Base-by-base conservation (phyloP, 2,329 filamentous ascomycete genomes). In the Alternaria ventricosa region DNA sequence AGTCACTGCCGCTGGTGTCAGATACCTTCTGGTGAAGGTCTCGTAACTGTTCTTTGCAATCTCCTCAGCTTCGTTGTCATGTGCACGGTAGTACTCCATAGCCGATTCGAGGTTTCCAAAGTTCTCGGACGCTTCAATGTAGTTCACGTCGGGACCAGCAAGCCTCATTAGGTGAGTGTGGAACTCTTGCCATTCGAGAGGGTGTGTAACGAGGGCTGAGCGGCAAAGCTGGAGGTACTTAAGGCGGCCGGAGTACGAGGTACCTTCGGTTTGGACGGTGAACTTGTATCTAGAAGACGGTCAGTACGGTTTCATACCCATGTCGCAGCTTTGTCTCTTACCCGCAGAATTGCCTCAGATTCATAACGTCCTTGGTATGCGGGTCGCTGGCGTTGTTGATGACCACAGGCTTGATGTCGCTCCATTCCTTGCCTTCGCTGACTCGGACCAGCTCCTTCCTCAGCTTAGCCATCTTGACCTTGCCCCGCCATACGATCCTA, bases 191-290 rank as follows among this genome's bases (percentile, higher is more conserved):
- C 75, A 78, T 61, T 74, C 67, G 3, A 78, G 65, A 2, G 75
- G 75, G 45, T 78, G 75, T 3, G 75, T 75, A 18, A 78, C 73
- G 9, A 78, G 64, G 12, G 74, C 75, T 20, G 73, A 77, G 30
- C 74, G 73, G 69, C 85, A 87, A 63, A 85, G 84, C 58, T 86
- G 82, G 0, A 87, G 78, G 63, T 87, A 87, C 68, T 86, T 86
- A 9, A 85, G 80, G 3, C 84, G 82, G 3, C 84, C 85, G 4
- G 85, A 87, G 74, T 86, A 87, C 8, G 83, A 85, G 43, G 82
- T 82, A 0, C 85, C 86, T 72, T 87, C 86, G 1, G 84, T 85
- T 60, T 87, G 85, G 3, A 83, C 82, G 1, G 87, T 79, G 69
- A 83, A 87, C 75, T 85, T 84, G 69, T 87, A 87, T 30, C 79